phyloP scores from a whole-genome alignment of 2,329 filamentous ascomycete species.

The Hypoxylon sp. region DNA sequence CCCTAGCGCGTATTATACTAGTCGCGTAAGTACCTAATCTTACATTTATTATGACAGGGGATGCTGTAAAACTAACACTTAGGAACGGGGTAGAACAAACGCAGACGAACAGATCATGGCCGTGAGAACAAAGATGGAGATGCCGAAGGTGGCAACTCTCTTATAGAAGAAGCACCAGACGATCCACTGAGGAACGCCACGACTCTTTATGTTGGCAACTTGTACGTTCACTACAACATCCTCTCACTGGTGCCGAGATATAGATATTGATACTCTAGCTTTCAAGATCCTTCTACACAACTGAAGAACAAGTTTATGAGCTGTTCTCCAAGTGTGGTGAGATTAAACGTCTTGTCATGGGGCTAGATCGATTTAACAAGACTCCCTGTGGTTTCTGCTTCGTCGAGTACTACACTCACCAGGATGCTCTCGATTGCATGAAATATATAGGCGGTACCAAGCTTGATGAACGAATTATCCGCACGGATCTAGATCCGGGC shows the following conservation, averaged over 20 bases:
- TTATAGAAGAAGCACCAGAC: constrained; percentile 70
- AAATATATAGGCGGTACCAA: constrained; percentile 99
- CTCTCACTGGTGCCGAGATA: background rate
- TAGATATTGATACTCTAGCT: constrained; percentile 37
- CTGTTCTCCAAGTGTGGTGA: constrained; percentile 96
- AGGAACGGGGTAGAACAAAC: constrained; percentile 73
- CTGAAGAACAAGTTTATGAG: constrained; percentile 98
- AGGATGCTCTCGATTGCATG: constrained; percentile 97
- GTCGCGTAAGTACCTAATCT: constrained; percentile 75
- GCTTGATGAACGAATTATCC: constrained; percentile 95
- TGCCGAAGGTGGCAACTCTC: constrained; percentile 59
- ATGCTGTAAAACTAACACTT: constrained; percentile 28
- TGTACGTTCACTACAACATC: constrained; percentile 69
- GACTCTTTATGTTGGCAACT: constrained; percentile 97
- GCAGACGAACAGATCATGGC: constrained; percentile 70
- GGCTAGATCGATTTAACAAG: constrained; percentile 95
- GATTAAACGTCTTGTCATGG: constrained; percentile 98
- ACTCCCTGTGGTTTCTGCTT: constrained; percentile 99
- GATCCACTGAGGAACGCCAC: constrained; percentile 89
- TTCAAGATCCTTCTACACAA: constrained; percentile 92
- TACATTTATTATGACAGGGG: constrained; percentile 21
- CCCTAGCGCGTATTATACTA: constrained; percentile 93
- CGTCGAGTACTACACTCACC: constrained; percentile 98
- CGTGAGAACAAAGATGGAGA: constrained; percentile 69
- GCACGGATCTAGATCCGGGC: constrained; percentile 94